These are phyloP conservation scores for Tylopilus plumbeoviolaceoides DNA, from an alignment of 768 basidiomycete genomes.

Conservation along the genomic window DNA sequence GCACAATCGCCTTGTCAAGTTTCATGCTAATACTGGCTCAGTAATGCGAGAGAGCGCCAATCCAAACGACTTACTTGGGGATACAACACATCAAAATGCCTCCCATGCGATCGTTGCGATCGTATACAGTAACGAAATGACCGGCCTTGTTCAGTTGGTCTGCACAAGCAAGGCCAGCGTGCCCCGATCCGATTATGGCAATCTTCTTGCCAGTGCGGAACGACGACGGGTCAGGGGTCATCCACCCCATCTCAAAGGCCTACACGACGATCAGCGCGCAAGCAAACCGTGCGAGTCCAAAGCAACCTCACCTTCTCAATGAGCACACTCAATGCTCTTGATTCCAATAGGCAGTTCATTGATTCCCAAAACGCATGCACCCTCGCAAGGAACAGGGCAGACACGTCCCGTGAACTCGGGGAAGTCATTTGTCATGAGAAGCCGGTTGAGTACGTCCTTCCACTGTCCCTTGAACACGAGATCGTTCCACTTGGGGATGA, in stretches of 20 bases:
- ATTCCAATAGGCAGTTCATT: conserved; percentile 97
- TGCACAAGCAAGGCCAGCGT: conserved; percentile 90
- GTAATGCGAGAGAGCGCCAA: conserved; percentile 4
- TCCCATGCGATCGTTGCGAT: conserved; percentile 95
- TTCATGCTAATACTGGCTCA: conserved; percentile 68
- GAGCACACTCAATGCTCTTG: conserved; percentile 98
- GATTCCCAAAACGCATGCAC: conserved; percentile 95
- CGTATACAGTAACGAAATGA: conserved; percentile 90
- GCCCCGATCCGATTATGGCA: conserved; percentile 93
- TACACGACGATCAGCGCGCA: conserved; percentile 28
- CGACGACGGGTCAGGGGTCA: conserved; percentile 75
- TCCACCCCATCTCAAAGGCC: conserved; percentile 99
- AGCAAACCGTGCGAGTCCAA: not conserved
- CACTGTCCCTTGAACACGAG: conserved; percentile 98
- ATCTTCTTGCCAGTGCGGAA: conserved; percentile 86
- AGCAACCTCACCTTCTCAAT: conserved; percentile 77
- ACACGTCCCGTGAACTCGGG: conserved; percentile 95
- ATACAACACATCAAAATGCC: conserved; percentile 97
- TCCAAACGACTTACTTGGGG: conserved; percentile 66
- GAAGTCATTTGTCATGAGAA: conserved; percentile 96
- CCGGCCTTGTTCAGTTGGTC: conserved; percentile 99
- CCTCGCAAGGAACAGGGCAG: conserved; percentile 98
- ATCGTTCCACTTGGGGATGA: conserved; percentile 99
- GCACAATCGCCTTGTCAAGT: conserved; percentile 92
- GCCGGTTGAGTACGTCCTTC: conserved; percentile 88